Conservation (phyloP, 768 basidiomycete species). For the Mycena olivaceomarginata region DNA sequence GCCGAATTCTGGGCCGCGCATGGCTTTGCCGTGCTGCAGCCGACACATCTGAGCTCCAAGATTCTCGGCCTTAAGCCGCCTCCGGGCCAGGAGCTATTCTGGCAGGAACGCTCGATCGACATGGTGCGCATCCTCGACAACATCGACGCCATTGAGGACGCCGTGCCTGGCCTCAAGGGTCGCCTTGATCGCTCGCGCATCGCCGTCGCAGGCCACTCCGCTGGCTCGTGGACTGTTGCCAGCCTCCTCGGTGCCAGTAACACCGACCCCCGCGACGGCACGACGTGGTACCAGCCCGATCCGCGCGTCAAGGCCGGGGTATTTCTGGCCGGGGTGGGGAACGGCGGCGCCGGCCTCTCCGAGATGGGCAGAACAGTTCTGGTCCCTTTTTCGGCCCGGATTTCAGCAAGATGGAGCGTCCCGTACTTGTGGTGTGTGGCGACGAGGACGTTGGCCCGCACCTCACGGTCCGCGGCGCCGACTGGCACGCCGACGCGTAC, state of each 20-base stretch:
- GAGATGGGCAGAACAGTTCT: neutral
- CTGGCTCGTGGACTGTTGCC: neutral
- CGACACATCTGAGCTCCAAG: neutral
- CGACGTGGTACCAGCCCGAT: neutral
- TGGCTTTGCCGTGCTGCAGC: neutral
- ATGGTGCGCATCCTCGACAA: conserved; percentile 3
- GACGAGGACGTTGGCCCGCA: neutral
- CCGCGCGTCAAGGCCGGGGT: neutral
- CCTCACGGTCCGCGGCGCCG: neutral
- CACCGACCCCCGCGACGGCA: neutral
- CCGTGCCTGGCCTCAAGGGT: neutral
- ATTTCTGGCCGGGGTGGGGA: neutral
- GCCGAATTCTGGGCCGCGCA: neutral
- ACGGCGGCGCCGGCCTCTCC: neutral
- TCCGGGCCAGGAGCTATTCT: neutral
- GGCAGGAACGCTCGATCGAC: neutral
- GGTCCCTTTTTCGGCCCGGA: neutral
- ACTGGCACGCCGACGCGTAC: neutral
- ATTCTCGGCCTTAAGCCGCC: neutral
- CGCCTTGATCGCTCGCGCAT: neutral
- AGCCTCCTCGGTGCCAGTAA: neutral
- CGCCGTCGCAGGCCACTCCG: neutral
- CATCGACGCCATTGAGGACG: neutral
- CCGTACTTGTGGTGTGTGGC: neutral
- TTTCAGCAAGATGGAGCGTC: neutral